Conservation (phyloP, 371 early-diverging fungal genomes). For the Ordospora pajunii region DNA sequence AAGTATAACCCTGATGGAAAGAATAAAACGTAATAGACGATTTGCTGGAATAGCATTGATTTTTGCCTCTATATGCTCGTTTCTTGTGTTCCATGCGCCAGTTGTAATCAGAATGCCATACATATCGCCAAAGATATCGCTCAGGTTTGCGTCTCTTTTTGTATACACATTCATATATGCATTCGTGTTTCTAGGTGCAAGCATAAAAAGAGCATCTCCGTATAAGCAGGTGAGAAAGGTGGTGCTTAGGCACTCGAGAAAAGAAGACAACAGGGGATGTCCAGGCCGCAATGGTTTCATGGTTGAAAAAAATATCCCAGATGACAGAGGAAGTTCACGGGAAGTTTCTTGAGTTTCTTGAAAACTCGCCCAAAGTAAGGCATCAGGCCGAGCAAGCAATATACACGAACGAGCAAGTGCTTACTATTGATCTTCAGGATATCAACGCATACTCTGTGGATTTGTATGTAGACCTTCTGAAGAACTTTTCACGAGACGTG, state of each 20-base stretch:
- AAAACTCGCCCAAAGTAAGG: background rate
- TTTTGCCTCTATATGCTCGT: background rate
- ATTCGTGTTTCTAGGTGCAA: background rate
- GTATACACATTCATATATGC: slow-evolving; percentile 16
- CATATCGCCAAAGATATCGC: background rate
- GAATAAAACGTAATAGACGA: background rate
- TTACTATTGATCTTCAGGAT: slow-evolving; percentile 14
- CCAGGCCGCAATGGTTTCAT: background rate
- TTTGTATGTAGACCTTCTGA: slow-evolving; percentile 5
- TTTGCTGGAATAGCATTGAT: background rate
- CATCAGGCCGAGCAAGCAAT: background rate
- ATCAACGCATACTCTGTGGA: background rate
- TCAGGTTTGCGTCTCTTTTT: slow-evolving; percentile 12
- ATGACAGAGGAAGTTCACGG: slow-evolving; percentile 19
- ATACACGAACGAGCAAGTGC: slow-evolving; percentile 1
- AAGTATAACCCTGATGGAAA: background rate
- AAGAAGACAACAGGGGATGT: too few species aligned
- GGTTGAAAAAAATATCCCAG: background rate
- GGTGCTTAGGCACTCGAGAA: background rate
- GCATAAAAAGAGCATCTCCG: background rate
- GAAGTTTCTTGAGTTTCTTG: slow-evolving; percentile 13
- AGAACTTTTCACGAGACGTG: background rate
- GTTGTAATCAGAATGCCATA: background rate
- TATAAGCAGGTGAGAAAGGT: background rate
- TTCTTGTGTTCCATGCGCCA: slow-evolving; percentile 1